Conservation (phyloP, 2,329 filamentous ascomycete species). For the Apiospora rasikravindrae region DNA sequence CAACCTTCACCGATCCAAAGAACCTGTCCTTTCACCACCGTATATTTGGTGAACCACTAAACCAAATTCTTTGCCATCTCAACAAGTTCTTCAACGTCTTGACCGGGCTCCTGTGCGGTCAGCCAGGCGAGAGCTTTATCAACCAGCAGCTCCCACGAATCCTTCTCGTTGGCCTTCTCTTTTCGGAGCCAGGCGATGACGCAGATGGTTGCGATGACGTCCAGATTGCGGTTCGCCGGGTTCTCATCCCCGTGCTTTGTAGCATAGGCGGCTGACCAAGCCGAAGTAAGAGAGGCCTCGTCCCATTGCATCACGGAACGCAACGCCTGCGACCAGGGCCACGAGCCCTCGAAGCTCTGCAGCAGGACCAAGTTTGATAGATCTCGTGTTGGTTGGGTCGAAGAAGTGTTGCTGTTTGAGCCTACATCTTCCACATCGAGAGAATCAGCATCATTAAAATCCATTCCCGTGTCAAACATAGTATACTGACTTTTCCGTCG, state of each 20-base stretch:
- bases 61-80: background rate
- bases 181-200: slow-evolving; percentile 56
- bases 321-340: slow-evolving; percentile 46
- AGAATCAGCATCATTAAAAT: no score
- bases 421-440: no score
- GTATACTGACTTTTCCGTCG: no score
- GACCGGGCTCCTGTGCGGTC: background rate
- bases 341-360: slow-evolving; percentile 62
- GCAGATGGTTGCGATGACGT: slow-evolving; percentile 41
- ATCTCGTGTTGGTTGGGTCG: no score
- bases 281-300: slow-evolving; percentile 21
- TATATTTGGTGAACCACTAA: background rate
- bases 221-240: slow-evolving; percentile 30
- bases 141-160: slow-evolving; percentile 68
- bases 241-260: slow-evolving; percentile 34
- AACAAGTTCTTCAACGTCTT: background rate
- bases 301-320: slow-evolving; percentile 33
- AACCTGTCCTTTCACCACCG: no score
- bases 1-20: no score
- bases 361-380: slow-evolving; percentile 49
- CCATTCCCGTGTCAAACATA: no score
- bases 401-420: no score
- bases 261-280: slow-evolving; percentile 20
- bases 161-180: slow-evolving; percentile 50
- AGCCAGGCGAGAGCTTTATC: slow-evolving; percentile 64